Evolutionary conservation across 345 rosid genomes (phyloP).

Genomic region (Lepidium aucheri): DNA sequence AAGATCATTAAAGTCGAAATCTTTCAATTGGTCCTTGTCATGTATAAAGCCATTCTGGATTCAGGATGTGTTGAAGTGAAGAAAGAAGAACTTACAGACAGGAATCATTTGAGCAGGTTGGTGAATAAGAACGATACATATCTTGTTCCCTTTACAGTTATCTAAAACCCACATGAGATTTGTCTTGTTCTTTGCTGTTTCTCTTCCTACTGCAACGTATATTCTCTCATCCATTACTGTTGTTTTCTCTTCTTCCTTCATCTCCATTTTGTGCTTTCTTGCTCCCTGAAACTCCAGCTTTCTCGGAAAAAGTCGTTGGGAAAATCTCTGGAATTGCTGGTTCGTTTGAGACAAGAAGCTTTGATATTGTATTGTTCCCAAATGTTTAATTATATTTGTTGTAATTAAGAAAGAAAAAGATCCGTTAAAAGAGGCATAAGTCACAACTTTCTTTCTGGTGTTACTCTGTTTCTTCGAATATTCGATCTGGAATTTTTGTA

Average conservation of each 20-base stretch:
- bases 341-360: conserved; percentile 19
- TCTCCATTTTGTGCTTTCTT: conserved; percentile 17
- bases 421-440: conserved; percentile 14
- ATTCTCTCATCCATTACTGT: conserved; percentile 42
- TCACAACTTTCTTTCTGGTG: conserved; percentile 21
- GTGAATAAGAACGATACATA: conserved; percentile 67
- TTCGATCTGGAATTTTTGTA: conserved; percentile 19
- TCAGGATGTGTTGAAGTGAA: not conserved
- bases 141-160: conserved; percentile 47
- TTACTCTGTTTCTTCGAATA: conserved; percentile 25
- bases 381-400: not conserved
- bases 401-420: conserved; percentile 4
- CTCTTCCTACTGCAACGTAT: conserved; percentile 55
- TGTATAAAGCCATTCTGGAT: not conserved
- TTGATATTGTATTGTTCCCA: not conserved
- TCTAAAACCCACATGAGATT: conserved; percentile 49
- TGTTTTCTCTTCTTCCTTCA: conserved; percentile 25
- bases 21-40: not conserved
- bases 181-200: conserved; percentile 36
- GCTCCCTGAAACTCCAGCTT: not conserved
- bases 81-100: conserved; percentile 34
- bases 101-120: conserved; percentile 58
- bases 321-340: conserved; percentile 10
- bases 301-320: not conserved
- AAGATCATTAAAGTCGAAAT: not conserved